Evolutionary conservation across 2,329 filamentous ascomycete genomes (phyloP), one percentile per base, ranked within the genome.

Genomic region (Fusarium marasasianum): DNA sequence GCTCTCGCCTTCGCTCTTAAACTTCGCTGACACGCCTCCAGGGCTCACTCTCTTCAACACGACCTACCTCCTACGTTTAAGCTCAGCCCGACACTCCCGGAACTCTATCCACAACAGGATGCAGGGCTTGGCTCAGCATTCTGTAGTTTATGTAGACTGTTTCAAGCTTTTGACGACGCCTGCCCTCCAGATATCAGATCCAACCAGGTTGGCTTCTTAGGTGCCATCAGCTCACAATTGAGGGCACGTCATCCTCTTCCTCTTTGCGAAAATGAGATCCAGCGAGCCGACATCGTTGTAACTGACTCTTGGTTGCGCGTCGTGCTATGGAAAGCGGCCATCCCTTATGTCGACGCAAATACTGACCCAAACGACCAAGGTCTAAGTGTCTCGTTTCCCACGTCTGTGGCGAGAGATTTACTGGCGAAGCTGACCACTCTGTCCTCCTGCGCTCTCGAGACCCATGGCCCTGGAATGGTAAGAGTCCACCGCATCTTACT

Each of bases 21-120:
- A 5, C 2, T 15, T 11, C 14, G 6, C 48, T 65, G 8, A 65
- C n/a, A 14, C 22, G 4, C 14, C 33, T 6, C 3, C 11, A 71
- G 66, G 35, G 68, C 68, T 33, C 68, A 71, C 11, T 71, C 66
- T 2, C n/a, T 71, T 10, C 68, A 71, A 18, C 54, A 71, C 15
- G 68, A 71, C 26, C 15, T 71, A 15, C 66, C 68, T 22, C 35
- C 66, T 24, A 71, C 68, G 11, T 71, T 71, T 50, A 71, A 71
- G 15, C 68, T 71, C 22, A 71, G 68, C 22, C 54, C 66, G 3
- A 66, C 66, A 13, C 66, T 71, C 4, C 68, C 66, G 2, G 60
- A 66, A 2, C 60, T 71, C 5, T 29, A 51, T 6, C 45, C 66
- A 3, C 47, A 56, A 7, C 33, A 70, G 5, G 54, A 43, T 3